Evolutionary conservation across 2,329 filamentous ascomycete genomes (phyloP).

Genomic region (Fusarium sp.): DNA sequence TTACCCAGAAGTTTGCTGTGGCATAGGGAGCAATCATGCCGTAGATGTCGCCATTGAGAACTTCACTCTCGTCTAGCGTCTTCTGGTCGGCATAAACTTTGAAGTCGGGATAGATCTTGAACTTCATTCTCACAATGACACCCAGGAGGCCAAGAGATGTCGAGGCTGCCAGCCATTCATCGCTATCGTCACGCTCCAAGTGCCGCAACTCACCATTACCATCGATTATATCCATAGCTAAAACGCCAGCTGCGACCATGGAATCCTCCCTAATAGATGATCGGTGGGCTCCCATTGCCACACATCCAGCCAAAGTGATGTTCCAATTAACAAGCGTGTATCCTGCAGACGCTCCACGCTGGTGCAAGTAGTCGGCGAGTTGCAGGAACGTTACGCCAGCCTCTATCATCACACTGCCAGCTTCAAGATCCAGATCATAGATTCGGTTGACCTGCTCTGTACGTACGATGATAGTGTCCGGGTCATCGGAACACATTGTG

Average conservation of each 20-base stretch:
- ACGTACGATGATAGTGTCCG: conserved; percentile 1
- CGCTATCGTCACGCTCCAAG: background rate
- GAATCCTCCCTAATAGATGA: conserved; percentile 10
- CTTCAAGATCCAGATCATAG: conserved; percentile 6
- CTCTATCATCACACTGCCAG: conserved; percentile 12
- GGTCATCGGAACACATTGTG: conserved; percentile 15
- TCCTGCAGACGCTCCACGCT: conserved; percentile 2
- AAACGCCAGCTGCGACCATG: conserved; percentile 8
- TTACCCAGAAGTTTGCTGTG: conserved; percentile 1
- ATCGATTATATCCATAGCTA: conserved; percentile 4
- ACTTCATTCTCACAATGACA: conserved; percentile 15
- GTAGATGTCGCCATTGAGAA: background rate
- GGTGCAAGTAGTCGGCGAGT: conserved; percentile 6
- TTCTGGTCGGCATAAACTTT: conserved; percentile 20
- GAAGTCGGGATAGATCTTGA: conserved; percentile 18
- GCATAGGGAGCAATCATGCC: conserved; percentile 6
- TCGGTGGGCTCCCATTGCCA: background rate
- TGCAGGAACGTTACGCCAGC: background rate
- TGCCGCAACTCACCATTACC: background rate
- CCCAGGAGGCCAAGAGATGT: background rate
- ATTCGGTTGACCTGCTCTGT: conserved; percentile 11
- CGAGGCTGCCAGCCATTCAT: conserved; percentile 10
- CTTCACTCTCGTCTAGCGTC: background rate
- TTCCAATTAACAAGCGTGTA: conserved; percentile 22
- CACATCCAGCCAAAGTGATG: conserved; percentile 2